Evolutionary conservation across 2,329 filamentous ascomycete species (phyloP).

Genomic region (Cladosporium oxysporum): DNA sequence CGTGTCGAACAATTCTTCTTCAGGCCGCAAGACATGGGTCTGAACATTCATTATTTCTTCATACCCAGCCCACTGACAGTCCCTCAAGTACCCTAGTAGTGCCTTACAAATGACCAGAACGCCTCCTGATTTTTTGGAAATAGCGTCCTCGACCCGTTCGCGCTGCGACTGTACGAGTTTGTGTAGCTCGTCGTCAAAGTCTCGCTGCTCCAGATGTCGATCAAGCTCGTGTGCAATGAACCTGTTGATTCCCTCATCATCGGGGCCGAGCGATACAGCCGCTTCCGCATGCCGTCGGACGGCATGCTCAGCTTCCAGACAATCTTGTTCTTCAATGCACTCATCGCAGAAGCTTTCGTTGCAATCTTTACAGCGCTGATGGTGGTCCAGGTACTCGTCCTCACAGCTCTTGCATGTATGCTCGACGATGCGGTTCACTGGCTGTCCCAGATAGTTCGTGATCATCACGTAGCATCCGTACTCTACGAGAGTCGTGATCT

Average conservation of each 20-base stretch:
- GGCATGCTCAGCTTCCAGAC: background rate
- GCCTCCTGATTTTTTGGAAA: background rate
- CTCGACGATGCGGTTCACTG: background rate
- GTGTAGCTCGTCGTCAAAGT: conserved; percentile 5
- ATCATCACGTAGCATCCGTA: background rate
- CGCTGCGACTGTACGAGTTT: background rate
- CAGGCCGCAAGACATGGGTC: background rate
- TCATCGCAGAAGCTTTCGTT: background rate
- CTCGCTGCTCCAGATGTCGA: background rate
- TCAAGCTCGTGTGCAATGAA: background rate
- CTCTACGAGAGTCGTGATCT: background rate
- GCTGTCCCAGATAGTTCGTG: background rate
- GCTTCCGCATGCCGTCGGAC: background rate
- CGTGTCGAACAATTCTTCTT: background rate
- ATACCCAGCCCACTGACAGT: background rate
- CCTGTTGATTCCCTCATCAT: background rate
- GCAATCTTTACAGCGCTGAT: background rate
- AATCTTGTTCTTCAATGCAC: background rate
- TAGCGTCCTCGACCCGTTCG: background rate
- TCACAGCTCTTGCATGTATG: background rate
- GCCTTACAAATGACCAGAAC: background rate
- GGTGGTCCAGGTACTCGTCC: background rate
- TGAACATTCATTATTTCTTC: conserved; percentile 1
- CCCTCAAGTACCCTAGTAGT: background rate
- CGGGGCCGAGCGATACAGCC: background rate